Conservation (phyloP, 1,284 basidiomycete species). For the Ganoderma sp. region DNA sequence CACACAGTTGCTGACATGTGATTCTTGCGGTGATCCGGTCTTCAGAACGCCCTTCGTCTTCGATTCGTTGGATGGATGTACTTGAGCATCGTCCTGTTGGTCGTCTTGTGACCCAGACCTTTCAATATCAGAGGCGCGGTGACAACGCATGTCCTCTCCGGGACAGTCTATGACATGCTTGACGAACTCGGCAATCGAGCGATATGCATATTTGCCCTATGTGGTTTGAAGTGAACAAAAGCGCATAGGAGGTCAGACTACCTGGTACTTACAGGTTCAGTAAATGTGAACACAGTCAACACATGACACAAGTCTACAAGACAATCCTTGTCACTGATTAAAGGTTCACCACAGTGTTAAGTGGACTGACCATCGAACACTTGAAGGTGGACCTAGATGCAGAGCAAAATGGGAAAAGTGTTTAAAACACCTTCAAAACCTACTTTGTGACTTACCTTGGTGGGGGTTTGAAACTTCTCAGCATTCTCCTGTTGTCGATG, state of each 20-base stretch:
- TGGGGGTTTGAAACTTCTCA: slow-evolving; percentile 65
- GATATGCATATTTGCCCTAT: slow-evolving; percentile 64
- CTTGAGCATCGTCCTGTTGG: neutral
- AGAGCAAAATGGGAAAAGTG: neutral
- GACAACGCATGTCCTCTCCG: slow-evolving; percentile 43
- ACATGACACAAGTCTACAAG: slow-evolving; percentile 66
- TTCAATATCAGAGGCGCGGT: slow-evolving; percentile 55
- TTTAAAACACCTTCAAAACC: neutral
- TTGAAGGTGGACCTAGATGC: slow-evolving; percentile 74
- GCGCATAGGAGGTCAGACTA: slow-evolving; percentile 27
- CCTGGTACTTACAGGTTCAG: slow-evolving; percentile 50
- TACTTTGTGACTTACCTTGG: slow-evolving; percentile 53
- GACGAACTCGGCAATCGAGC: slow-evolving; percentile 60
- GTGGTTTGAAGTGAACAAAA: neutral
- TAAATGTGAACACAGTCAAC: slow-evolving; percentile 76
- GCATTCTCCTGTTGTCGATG: slow-evolving; percentile 58
- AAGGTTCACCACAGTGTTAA: neutral
- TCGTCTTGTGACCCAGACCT: slow-evolving; percentile 36
- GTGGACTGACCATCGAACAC: slow-evolving; percentile 56
- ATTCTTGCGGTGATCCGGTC: neutral
- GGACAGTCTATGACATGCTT: slow-evolving; percentile 55
- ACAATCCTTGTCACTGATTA: neutral
- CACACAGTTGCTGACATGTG: neutral
- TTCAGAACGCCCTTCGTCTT: neutral
- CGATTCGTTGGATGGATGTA: too few species aligned